A percentile compares a stretch with the other conserved stretches of the same genome.
phyloP scores from a whole-genome alignment of 2,329 filamentous ascomycete species.

The Clarireedia hainanense region DNA sequence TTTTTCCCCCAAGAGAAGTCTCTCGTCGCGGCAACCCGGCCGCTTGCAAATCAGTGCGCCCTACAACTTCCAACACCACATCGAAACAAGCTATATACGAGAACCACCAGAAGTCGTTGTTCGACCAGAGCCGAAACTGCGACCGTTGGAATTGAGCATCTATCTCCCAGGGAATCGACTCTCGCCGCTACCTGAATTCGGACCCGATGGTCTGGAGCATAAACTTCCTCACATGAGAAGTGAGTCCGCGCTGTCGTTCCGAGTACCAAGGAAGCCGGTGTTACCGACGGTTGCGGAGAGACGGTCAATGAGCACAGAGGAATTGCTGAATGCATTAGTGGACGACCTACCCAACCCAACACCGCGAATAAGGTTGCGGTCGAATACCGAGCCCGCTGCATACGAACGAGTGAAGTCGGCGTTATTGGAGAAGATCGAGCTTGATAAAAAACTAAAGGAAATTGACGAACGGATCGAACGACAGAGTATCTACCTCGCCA shows the following conservation, averaged over 20 bases:
- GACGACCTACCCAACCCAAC: constrained; percentile 20
- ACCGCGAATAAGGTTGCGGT: constrained; percentile 22
- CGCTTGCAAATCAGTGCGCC: constrained; percentile 7
- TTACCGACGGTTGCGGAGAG: constrained; percentile 21
- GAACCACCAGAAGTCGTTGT: constrained; percentile 33
- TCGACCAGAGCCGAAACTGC: constrained; percentile 32
- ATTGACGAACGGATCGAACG: constrained; percentile 50
- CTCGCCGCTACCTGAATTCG: constrained; percentile 50
- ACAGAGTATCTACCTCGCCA: constrained; percentile 42
- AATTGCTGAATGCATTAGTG: constrained; percentile 21
- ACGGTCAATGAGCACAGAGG: constrained; percentile 20
- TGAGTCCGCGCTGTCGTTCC: constrained; percentile 24
- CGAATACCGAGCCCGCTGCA: constrained; percentile 24
- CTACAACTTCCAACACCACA: constrained; percentile 8
- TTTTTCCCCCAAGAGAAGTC: constrained; percentile 37
- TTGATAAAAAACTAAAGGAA: constrained; percentile 49
- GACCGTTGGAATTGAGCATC: constrained; percentile 50
- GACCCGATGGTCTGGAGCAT: constrained; percentile 23
- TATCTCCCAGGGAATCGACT: constrained; percentile 38
- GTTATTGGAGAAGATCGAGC: constrained; percentile 38
- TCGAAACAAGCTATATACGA: constrained; percentile 3
- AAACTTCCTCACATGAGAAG: constrained; percentile 21
- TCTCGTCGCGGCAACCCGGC: constrained; percentile 32
- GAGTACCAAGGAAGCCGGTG: constrained; percentile 26
- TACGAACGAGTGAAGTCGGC: constrained; percentile 28